Percentiles rank a stretch among this genome's conserved stretches.
phyloP scores from a whole-genome alignment of 352 stramenopile genomes.

The Pythium coloratum region DNA sequence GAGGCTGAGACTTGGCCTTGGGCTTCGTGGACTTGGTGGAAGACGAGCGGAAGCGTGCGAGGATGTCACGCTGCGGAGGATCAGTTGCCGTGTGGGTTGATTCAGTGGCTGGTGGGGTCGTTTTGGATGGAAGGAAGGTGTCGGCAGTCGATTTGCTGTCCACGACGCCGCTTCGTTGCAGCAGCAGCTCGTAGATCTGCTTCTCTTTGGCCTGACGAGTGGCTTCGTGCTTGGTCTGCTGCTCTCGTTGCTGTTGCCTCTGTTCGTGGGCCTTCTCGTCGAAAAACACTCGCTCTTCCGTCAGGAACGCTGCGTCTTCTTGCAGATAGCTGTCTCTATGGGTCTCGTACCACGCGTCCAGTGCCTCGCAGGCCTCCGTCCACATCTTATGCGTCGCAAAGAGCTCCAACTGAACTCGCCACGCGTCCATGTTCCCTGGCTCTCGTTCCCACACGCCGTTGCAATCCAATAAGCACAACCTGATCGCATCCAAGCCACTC shows the following conservation, averaged over 20 bases:
- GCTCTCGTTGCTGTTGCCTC: background rate
- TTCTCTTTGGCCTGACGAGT: slow-evolving; percentile 10
- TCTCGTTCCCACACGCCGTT: slow-evolving; percentile 16
- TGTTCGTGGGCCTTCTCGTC: slow-evolving; percentile 9
- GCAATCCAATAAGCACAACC: slow-evolving; percentile 28
- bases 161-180: slow-evolving; percentile 8
- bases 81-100: background rate
- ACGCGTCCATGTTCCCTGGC: slow-evolving; percentile 20
- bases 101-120: background rate
- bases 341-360: slow-evolving; percentile 4
- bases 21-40: background rate
- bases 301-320: slow-evolving; percentile 16
- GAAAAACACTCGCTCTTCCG: background rate
- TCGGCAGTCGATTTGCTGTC: background rate
- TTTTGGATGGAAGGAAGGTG: background rate
- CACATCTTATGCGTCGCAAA: slow-evolving; percentile 26
- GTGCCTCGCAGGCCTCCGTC: slow-evolving; percentile 10
- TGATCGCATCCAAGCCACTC: background rate
- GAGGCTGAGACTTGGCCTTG: background rate
- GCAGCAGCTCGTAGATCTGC: slow-evolving; percentile 12
- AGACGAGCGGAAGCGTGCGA: slow-evolving; percentile 16
- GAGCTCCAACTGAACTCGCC: slow-evolving; percentile 13
- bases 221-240: background rate
- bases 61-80: background rate
- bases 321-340: background rate